These are phyloP conservation scores for Eucalyptus tenuipes DNA, from an alignment of 345 rosid species.

Conservation along the genomic window DNA sequence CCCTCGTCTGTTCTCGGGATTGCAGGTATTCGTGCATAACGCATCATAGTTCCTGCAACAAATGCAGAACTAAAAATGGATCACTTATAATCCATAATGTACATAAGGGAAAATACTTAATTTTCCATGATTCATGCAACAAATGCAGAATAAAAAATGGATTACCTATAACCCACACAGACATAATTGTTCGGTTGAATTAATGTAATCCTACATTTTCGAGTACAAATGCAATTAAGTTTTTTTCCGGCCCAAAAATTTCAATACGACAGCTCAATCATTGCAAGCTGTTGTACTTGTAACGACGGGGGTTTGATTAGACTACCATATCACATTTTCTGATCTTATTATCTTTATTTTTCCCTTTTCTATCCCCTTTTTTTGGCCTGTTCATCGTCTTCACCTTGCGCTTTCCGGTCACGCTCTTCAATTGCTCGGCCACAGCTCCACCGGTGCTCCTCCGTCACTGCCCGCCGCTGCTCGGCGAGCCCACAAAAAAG, in stretches of 20 bases:
- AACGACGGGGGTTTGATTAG: background rate
- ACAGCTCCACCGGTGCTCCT: background rate
- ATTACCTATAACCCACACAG: no score
- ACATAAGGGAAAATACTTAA: no score
- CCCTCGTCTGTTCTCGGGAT: no score
- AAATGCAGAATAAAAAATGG: no score
- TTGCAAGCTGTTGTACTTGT: background rate
- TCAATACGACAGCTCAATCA: background rate
- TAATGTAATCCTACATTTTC: background rate
- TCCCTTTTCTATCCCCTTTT: background rate
- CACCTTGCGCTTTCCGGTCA: background rate
- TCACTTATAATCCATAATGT: no score
- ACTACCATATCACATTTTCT: background rate
- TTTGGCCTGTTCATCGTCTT: background rate
- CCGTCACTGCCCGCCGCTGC: accelerated
- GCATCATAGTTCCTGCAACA: no score
- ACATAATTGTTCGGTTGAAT: no score
- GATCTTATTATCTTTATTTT: background rate
- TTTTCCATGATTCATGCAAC: no score
- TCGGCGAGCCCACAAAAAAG: background rate
- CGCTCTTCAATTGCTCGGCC: background rate
- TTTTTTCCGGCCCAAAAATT: background rate
- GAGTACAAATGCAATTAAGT: accelerated
- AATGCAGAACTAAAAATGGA: no score
- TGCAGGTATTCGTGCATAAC: no score